Evolutionary conservation across 768 basidiomycete genomes (phyloP), one percentile per base, ranked within the genome.

Genomic region (Pleurotus ostreatus): DNA sequence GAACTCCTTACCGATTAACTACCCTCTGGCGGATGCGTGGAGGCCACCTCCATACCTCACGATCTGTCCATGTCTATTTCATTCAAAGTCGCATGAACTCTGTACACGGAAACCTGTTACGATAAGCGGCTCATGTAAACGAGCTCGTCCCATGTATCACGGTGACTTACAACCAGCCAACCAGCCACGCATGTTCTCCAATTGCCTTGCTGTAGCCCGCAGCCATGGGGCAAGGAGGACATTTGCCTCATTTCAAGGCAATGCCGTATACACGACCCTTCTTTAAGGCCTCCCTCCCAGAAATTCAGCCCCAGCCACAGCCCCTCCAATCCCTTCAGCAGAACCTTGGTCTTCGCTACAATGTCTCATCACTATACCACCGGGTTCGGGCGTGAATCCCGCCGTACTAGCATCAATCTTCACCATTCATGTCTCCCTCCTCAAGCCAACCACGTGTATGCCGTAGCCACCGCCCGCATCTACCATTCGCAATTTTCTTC

Each of bases 401-500:
- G 51, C n/a, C 51, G 51, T 18, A 41, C 51, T 8, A 53, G 51
- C 39, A 23, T 53, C 34, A 53, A 39, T 15, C 51, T 53, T n/a
- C 51, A 40, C 38, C 39, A 53, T 12, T 60, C 72, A 55, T 68
- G 71, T 61, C 74, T 76, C 55, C 66, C 70, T 38, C 66, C 71
- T 51, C 68, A 63, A 56, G 66, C 71, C 38, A 78, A 80, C 61
- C 71, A 77, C 37, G 71, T 81, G 47, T 73, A 83, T 61, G 80
- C 81, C n/a, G 71, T 73, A 3, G 83, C 82, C 47, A 66, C 72
- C 25, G 84, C 80, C 40, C 78, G 82, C 61, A 74, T 86, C 30
- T 87, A 88, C 65, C 83, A 86, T 66, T 78, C 83, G 3, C 77
- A 80, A 34, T 78, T 84, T 62, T 71, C 72, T 63, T 54, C 68